Base-by-base conservation (phyloP, 192 early-diverging fungal species). In the Coemansia sp. region DNA sequence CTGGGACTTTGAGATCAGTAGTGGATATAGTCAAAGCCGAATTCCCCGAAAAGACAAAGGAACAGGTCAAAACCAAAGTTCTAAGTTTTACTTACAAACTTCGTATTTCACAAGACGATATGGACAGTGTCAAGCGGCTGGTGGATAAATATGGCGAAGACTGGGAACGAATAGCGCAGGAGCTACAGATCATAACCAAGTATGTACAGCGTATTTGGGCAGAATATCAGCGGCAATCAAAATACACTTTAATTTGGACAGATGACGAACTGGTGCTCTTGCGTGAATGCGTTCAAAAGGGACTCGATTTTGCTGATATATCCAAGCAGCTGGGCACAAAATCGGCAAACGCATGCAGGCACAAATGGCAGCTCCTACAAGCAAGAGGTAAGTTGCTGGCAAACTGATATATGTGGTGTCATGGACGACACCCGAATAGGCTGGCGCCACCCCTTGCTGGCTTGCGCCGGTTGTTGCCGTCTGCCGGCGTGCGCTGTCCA, bases 161-260 rank as follows among this genome's bases (percentile, higher is more conserved):
- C 26, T 47, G 45, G 45, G 18, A 26, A 5, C 45, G 26, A 6
- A 47, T 47, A 30, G 45, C 21, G 14, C 26, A 23, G 8, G 45
- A 47, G 20, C 11, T 23, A 3, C 12, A 23, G 4, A 28, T n/a
- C 15, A 26, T 23, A 14, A 21, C 45, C 2, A 11, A 26, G 26
- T 23, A 15, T 47, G 45, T 14, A 15, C 18, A 47, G 14, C 45
- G 21, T 11, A 47, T 47, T 28, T 47, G 45, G 45, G 14, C 45
- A 28, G 12, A 14, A 8, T 7, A 47, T 6, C 45, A 47, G 45
- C 23, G 28, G 3, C 45, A 28, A 2, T 28, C n/a, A 31, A 47
- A 47, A 14, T 6, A n/a, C 11, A 47, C 45, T n/a, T 7, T 6
- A 4, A 23, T 15, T 1, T 47, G 45, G 45, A 47, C 45, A 0